Percentiles rank a stretch among this genome's conserved stretches.
Evolutionary conservation across 176 grass and related monocot species (phyloP).

Genomic region (Bromus sterilis): DNA sequence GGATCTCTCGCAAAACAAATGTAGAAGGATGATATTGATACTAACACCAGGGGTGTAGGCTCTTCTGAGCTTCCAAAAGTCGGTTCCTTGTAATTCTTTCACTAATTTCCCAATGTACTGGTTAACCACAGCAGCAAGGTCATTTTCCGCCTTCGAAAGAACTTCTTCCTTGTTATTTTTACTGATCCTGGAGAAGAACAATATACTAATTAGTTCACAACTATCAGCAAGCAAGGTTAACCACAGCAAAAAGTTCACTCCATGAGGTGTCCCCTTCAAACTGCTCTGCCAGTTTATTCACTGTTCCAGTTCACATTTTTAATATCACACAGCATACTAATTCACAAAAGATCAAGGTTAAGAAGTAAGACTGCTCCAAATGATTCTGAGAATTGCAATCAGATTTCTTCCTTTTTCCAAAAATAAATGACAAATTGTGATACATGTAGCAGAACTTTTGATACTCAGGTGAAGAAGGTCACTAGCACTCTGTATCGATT

Average conservation of each 20-base stretch:
- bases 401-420: background rate
- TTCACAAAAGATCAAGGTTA: background rate
- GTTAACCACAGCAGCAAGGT: slow-evolving; percentile 70
- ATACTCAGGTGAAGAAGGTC: background rate
- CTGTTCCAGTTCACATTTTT: too few species aligned
- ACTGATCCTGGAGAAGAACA: slow-evolving; percentile 62
- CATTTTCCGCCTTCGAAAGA: slow-evolving; percentile 87
- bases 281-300: too few species aligned
- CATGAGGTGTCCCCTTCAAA: too few species aligned
- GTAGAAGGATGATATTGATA: slow-evolving; percentile 10
- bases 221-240: too few species aligned
- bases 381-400: background rate
- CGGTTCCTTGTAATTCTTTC: slow-evolving; percentile 83
- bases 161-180: slow-evolving; percentile 82
- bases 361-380: background rate
- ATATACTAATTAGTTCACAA: too few species aligned
- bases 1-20: background rate
- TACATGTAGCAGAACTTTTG: background rate
- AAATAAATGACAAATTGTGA: background rate
- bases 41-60: slow-evolving; percentile 90
- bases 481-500: background rate
- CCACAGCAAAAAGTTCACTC: too few species aligned
- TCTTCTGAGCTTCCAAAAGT: slow-evolving; percentile 98
- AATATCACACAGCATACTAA: background rate
- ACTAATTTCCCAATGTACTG: slow-evolving; percentile 81